Conservation (phyloP, 1,284 basidiomycete genomes). For the Wallemia ichthyophaga region DNA sequence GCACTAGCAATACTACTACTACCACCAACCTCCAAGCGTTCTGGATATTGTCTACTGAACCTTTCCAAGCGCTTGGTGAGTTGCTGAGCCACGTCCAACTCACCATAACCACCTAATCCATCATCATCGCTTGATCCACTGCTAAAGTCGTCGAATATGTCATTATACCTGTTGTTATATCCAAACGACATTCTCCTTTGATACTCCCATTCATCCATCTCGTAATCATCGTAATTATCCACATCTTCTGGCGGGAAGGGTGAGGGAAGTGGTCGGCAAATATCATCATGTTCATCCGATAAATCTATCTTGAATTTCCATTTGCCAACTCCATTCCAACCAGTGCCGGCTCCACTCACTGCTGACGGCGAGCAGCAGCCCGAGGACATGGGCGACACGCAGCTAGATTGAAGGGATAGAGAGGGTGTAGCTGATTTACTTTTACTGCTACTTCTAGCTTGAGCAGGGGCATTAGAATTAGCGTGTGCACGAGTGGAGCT, state of each 20-base stretch:
- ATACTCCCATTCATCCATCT: neutral
- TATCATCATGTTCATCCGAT: neutral
- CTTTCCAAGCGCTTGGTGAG: neutral
- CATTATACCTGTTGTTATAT: neutral
- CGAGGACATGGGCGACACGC: neutral
- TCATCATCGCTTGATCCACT: neutral
- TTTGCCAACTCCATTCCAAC: neutral
- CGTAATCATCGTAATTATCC: neutral
- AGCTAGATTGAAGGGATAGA: neutral
- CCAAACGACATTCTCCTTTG: neutral
- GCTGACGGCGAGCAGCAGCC: neutral
- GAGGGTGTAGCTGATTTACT: too few relatives aligned
- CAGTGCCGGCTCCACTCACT: neutral
- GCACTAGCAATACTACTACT: too few relatives aligned
- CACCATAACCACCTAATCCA: neutral
- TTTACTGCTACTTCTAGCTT: too few relatives aligned
- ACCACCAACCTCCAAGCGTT: neutral
- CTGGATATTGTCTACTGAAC: neutral
- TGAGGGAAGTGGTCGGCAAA: neutral
- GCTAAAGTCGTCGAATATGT: neutral
- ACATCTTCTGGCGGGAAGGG: neutral
- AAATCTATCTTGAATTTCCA: neutral
- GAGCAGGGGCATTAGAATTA: neutral
- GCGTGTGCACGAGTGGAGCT: neutral
- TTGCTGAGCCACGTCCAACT: neutral